Base-by-base conservation (phyloP, 352 stramenopile species). In the Globisporangium middletonii region DNA sequence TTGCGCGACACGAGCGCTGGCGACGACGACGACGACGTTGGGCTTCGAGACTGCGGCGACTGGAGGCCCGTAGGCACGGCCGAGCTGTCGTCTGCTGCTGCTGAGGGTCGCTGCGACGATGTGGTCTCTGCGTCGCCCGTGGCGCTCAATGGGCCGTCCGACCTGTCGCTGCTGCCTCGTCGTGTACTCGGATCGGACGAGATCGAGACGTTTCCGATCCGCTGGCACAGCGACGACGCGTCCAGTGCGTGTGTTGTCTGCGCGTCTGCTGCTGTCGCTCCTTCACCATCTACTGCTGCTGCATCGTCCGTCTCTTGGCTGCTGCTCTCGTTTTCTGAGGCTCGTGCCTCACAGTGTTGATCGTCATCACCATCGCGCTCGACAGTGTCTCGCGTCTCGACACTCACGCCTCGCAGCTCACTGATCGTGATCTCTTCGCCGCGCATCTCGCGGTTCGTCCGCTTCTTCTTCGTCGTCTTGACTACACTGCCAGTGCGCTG, bases 201-300 rank as follows among this genome's bases (percentile, higher is more conserved):
- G 35, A 94, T 94, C 4, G 79, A 82, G 11, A 91, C 80, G 35
- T 92, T 80, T 45, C 74, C 79, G 37, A 94, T 94, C 1, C 77
- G 75, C 56, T 94, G 73, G 59, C 74, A 86, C 38, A 93, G 60
- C 41, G 83, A 71, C 60, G 75, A 67, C 43, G 18, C 7, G 7
- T 11, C 18, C 37, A 57, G 57, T 30, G 38, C 42, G 37, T 71
- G 65, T 12, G 54, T 65, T 38, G 62, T 26, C 15, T 4, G 16
- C 19, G 37, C 51, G 3, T 23, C 46, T 12, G 27, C 47, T 52
- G 47, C 26, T 38, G 48, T 19, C 3, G 44, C 44, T 28, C 6
- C 19, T 13, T 41, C 43, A 18, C 37, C 58, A 19, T 49, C 57
- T 35, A 19, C 46, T 26, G 30, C 55, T 27, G 8, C 42, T 28